These are phyloP conservation scores for Sporisorium exsertum DNA, from an alignment of 1,284 basidiomycete species.

Conservation along the genomic window DNA sequence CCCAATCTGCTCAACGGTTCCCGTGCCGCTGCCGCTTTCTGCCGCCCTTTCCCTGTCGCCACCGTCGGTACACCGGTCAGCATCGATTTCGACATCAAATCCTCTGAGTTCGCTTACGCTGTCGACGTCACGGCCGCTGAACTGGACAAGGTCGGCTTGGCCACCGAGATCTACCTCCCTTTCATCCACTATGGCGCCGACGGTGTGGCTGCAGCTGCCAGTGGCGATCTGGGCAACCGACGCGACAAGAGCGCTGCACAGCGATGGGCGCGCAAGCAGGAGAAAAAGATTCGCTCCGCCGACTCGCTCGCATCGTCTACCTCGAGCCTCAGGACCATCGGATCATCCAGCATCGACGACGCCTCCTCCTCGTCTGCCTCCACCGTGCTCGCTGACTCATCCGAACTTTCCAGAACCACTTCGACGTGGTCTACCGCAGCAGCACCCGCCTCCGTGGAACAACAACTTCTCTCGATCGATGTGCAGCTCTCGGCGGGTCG, in stretches of 20 bases:
- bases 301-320: conserved; percentile 23
- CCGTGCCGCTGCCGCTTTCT: conserved; percentile 58
- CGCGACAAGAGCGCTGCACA: conserved; percentile 18
- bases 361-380: conserved; percentile 21
- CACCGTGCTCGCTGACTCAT: conserved; percentile 26
- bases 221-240: conserved; percentile 38
- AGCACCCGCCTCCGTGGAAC: neutral
- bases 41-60: conserved; percentile 56
- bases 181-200: conserved; percentile 84
- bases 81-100: conserved; percentile 62
- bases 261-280: conserved; percentile 34
- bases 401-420: conserved; percentile 18
- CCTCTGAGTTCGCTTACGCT: conserved; percentile 49
- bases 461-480: conserved; percentile 68
- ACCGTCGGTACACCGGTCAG: conserved; percentile 53
- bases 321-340: conserved; percentile 14
- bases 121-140: conserved; percentile 46
- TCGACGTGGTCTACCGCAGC: conserved; percentile 13
- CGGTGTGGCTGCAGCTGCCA: conserved; percentile 60
- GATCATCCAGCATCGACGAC: conserved; percentile 20
- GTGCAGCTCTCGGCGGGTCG: conserved; percentile 76
- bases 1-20: conserved; percentile 50
- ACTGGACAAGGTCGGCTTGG: conserved; percentile 67
- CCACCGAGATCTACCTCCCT: conserved; percentile 88
- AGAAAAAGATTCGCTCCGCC: conserved; percentile 22